Evolutionary conservation across 345 rosid species (phyloP).

Genomic region (Dipteronia dyeriana): DNA sequence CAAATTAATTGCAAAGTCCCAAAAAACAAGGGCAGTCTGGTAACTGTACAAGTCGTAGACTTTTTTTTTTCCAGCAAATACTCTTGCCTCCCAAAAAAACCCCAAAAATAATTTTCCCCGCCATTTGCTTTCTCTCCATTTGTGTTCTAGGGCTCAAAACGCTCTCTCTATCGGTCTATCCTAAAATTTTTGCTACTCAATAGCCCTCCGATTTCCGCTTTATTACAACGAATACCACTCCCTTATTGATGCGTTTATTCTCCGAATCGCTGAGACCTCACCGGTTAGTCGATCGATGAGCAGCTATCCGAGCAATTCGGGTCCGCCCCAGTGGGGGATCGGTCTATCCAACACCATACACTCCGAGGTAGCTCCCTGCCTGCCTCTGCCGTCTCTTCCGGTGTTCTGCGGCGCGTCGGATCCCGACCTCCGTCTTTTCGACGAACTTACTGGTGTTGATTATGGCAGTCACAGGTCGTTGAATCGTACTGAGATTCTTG

Average conservation of each 20-base stretch:
- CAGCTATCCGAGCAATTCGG: conserved; percentile 42
- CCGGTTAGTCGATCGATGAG: conserved; percentile 55
- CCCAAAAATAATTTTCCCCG: conserved; percentile 61
- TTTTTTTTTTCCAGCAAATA: background rate
- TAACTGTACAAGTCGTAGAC: background rate
- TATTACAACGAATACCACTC: conserved; percentile 18
- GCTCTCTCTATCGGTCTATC: conserved; percentile 21
- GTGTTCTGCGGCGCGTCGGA: conserved; percentile 81
- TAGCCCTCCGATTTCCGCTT: conserved; percentile 18
- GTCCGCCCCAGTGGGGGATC: conserved; percentile 54
- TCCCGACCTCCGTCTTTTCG: conserved; percentile 66
- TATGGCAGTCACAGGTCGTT: conserved; percentile 42
- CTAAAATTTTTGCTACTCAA: conserved; percentile 26
- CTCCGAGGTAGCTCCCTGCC: conserved; percentile 88
- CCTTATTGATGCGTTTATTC: conserved; percentile 38
- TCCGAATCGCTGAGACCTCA: conserved; percentile 19
- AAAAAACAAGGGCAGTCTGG: conserved; percentile 16
- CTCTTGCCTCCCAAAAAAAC: conserved; percentile 6
- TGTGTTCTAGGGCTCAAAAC: conserved; percentile 50
- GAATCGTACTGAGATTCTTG: conserved; percentile 66
- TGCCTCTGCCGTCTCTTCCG: conserved; percentile 91
- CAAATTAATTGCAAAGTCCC: too few relatives aligned
- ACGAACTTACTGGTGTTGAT: conserved; percentile 39
- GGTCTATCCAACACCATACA: conserved; percentile 87
- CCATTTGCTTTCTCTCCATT: conserved; percentile 48